Conservation (phyloP, 495 filamentous ascomycete species). For the Neurospora sp. region DNA sequence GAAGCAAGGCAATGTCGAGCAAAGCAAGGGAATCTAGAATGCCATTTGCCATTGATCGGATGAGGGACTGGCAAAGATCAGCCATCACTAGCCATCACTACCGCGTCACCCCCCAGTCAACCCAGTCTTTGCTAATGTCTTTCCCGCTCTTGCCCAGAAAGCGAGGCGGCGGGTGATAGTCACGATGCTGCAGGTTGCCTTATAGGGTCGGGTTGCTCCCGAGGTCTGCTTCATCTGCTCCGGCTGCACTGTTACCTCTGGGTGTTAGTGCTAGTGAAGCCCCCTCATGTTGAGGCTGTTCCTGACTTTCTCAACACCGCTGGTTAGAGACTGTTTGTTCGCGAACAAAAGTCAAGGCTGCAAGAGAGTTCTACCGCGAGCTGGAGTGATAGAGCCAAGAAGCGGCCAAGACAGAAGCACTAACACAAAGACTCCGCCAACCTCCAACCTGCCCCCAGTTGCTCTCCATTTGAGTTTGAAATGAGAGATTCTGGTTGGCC, state of each 20-base stretch:
- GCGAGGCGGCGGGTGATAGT: not conserved
- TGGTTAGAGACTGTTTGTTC: not conserved
- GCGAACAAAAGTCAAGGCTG: slow-evolving; percentile 1
- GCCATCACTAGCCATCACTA: not conserved
- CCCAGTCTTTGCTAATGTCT: not conserved
- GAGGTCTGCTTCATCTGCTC: not conserved
- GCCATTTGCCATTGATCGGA: not conserved
- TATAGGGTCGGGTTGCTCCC: not conserved
- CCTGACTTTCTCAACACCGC: not conserved
- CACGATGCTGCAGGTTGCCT: not conserved
- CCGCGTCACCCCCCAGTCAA: not conserved
- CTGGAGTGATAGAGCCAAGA: slow-evolving; percentile 1
- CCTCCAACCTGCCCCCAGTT: not conserved
- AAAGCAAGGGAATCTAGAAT: not conserved
- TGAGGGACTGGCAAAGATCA: not conserved
- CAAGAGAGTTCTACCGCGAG: not conserved
- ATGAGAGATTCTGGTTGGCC: not conserved
- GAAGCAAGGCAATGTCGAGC: not conserved
- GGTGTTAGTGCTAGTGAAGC: not conserved
- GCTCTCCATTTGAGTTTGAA: not conserved
- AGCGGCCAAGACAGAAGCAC: not conserved
- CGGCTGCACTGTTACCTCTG: not conserved
- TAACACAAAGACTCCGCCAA: not conserved
- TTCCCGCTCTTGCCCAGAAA: not conserved
- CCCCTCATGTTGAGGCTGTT: not conserved